Percentiles rank a stretch among this genome's conserved stretches.
phyloP scores from a whole-genome alignment of 805 yeast species.

The Saccharomycopsis sp. region DNA sequence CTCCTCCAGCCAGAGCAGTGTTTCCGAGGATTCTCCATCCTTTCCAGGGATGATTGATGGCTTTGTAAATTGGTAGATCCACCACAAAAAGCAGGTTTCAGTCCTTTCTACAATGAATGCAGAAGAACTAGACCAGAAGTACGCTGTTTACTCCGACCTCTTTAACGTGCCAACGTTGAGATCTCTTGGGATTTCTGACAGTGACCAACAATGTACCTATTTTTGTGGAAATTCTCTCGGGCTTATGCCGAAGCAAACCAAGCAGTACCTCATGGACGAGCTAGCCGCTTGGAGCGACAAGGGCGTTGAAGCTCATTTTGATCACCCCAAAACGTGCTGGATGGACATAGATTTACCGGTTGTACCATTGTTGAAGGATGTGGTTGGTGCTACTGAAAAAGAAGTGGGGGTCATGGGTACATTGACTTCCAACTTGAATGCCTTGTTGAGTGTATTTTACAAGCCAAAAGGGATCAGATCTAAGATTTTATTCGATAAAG shows the following conservation, averaged over 20 bases:
- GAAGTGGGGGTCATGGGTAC: slow-evolving; percentile 90
- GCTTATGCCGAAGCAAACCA: slow-evolving; percentile 64
- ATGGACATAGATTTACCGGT: slow-evolving; percentile 76
- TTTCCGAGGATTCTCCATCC: too few relatives aligned
- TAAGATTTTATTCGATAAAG: slow-evolving; percentile 75
- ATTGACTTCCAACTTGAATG: slow-evolving; percentile 72
- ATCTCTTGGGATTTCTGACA: slow-evolving; percentile 42
- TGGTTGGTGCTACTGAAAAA: slow-evolving; percentile 65
- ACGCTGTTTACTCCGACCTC: slow-evolving; percentile 32
- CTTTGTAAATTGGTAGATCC: too few relatives aligned
- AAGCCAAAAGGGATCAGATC: slow-evolving; percentile 48
- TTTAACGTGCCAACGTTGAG: slow-evolving; percentile 57
- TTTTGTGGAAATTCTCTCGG: slow-evolving; percentile 95
- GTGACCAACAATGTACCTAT: slow-evolving; percentile 36
- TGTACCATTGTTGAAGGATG: slow-evolving; percentile 53
- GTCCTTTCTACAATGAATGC: too few relatives aligned
- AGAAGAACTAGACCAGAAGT: slow-evolving; percentile 23
- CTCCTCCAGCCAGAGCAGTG: too few relatives aligned
- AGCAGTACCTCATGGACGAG: slow-evolving; percentile 51
- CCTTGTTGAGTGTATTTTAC: slow-evolving; percentile 66
- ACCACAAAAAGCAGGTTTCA: too few relatives aligned
- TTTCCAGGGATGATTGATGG: too few relatives aligned
- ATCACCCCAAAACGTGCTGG: slow-evolving; percentile 71
- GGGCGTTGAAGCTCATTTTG: slow-evolving; percentile 81
- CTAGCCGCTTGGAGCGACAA: slow-evolving; percentile 72